Percentiles rank a stretch among this genome's conserved stretches.
Conservation (phyloP, 2,329 filamentous ascomycete genomes). For the Trichoderma sp. region DNA sequence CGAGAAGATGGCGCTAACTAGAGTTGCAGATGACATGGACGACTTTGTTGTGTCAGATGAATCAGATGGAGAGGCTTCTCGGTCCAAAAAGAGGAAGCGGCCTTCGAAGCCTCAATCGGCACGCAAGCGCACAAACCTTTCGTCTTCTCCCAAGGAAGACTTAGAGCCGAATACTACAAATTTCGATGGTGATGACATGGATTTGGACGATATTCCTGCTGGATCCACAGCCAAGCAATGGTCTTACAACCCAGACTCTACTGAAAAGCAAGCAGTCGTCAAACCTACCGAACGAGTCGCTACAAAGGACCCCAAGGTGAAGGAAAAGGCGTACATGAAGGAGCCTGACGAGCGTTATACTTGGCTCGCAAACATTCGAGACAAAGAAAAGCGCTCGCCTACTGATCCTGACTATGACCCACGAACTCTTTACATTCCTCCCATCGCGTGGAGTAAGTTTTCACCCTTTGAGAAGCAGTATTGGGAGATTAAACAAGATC, state of each 20-base stretch:
- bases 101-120: constrained; percentile 51
- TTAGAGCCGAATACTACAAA: constrained; percentile 42
- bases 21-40: constrained; percentile 65
- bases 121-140: constrained; percentile 64
- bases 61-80: constrained; percentile 64
- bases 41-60: constrained; percentile 89
- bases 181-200: constrained; percentile 48
- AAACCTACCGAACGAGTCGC: constrained; percentile 34
- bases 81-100: constrained; percentile 76
- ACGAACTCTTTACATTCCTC: constrained; percentile 86
- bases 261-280: constrained; percentile 39
- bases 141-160: constrained; percentile 38
- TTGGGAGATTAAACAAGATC: constrained; percentile 98
- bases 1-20: constrained; percentile 11
- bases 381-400: constrained; percentile 78
- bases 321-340: constrained; percentile 72
- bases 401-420: constrained; percentile 89
- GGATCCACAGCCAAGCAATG: constrained; percentile 80
- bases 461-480: constrained; percentile 97
- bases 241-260: constrained; percentile 61
- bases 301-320: constrained; percentile 40
- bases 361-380: constrained; percentile 84
- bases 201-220: constrained; percentile 56
- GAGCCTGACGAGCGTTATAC: constrained; percentile 85
- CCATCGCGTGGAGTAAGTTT: constrained; percentile 76